Evolutionary conservation across 1,284 basidiomycete genomes (phyloP).

Genomic region (Porodaedalea pini): DNA sequence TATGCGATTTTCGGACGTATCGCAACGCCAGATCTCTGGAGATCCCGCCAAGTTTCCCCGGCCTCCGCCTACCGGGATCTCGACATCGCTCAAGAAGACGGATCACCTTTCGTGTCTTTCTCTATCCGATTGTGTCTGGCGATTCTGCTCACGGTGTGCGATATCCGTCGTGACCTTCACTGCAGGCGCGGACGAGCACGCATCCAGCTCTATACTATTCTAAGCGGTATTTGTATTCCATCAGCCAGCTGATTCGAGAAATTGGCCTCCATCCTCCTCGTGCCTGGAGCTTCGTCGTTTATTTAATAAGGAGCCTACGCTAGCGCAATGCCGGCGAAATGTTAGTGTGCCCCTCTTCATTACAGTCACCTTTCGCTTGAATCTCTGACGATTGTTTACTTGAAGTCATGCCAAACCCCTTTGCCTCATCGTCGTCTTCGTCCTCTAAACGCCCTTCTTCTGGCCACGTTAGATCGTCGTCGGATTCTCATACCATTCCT

Average conservation of each 20-base stretch:
- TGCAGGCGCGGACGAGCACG: too few species aligned
- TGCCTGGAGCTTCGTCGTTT: conserved; percentile 8
- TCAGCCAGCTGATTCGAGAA: conserved; percentile 9
- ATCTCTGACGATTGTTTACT: not conserved
- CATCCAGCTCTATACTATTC: too few species aligned
- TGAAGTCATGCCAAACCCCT: not conserved
- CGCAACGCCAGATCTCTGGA: not conserved
- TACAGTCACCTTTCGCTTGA: not conserved
- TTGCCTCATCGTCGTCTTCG: not conserved
- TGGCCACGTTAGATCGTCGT: not conserved
- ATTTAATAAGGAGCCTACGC: not conserved
- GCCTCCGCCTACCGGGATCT: not conserved
- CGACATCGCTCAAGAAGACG: not conserved
- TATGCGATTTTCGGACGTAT: not conserved
- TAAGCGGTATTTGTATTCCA: not conserved
- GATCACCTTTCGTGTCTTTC: too few species aligned
- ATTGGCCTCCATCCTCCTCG: conserved; percentile 1
- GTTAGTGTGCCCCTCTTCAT: not conserved
- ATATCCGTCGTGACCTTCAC: too few species aligned
- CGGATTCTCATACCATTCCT: conserved; percentile 6
- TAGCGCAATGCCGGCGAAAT: not conserved
- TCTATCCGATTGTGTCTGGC: too few species aligned
- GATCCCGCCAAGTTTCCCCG: not conserved
- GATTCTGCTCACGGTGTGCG: too few species aligned
- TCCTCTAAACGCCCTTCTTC: not conserved